Conservation (phyloP, 2,329 filamentous ascomycete species). For the Penicillium sp. region DNA sequence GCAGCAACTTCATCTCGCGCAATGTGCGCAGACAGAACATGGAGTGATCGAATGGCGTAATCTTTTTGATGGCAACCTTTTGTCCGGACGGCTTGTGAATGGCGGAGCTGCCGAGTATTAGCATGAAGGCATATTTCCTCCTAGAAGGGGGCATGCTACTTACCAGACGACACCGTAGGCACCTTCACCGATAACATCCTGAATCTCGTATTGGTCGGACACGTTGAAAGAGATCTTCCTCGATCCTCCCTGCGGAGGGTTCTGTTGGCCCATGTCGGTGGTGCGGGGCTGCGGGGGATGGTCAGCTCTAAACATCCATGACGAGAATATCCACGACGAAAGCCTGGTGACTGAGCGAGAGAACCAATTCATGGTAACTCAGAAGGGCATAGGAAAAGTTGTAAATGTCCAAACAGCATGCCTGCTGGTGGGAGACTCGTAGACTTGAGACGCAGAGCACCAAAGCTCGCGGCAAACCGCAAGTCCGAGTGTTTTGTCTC, state of each 20-base stretch:
- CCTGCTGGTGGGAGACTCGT: not conserved
- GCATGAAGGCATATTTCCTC: not conserved
- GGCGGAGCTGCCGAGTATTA: conserved; percentile 62
- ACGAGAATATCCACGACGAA: not conserved
- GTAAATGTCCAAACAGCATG: not conserved
- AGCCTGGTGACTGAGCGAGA: conserved; percentile 1
- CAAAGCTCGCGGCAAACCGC: too few relatives aligned
- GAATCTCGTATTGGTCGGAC: conserved; percentile 98
- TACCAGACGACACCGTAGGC: conserved; percentile 98
- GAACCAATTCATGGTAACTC: conserved; percentile 6
- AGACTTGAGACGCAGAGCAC: not conserved
- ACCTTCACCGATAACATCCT: conserved; percentile 97
- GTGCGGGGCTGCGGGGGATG: conserved; percentile 4
- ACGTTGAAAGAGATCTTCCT: conserved; percentile 99
- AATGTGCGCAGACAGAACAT: conserved; percentile 97
- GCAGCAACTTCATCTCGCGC: conserved; percentile 96
- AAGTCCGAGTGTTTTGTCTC: not conserved
- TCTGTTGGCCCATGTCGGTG: conserved; percentile 40
- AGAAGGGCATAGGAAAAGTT: not conserved
- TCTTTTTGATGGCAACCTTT: conserved; percentile 99
- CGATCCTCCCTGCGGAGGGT: conserved; percentile 51
- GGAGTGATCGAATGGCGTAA: conserved; percentile 97
- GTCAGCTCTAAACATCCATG: conserved; percentile 9
- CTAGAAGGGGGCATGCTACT: conserved; percentile 32
- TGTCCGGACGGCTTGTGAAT: conserved; percentile 97